These are phyloP conservation scores for Entomortierella lignicola DNA, from an alignment of 192 early-diverging fungal genomes.

Conservation along the genomic window DNA sequence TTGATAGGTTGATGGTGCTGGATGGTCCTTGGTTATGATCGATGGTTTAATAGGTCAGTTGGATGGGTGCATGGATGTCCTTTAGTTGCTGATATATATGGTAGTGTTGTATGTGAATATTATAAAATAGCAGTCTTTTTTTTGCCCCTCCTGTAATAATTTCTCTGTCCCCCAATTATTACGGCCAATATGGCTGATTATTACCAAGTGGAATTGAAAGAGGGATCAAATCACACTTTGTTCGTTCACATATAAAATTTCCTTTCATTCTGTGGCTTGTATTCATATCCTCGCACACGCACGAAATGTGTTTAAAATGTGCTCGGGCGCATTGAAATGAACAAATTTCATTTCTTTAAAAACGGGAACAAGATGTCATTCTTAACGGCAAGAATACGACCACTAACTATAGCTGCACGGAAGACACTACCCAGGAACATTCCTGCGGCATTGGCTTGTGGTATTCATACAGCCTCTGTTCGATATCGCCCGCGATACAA, in stretches of 20 bases:
- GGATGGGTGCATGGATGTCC: conserved; percentile 4
- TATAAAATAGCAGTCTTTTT: conserved; percentile 11
- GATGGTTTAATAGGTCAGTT: neutral
- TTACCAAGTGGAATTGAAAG: conserved; percentile 53
- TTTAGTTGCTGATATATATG: neutral
- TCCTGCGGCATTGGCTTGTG: conserved; percentile 14
- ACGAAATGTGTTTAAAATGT: no score
- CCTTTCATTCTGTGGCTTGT: conserved; percentile 13
- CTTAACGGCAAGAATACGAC: conserved; percentile 9
- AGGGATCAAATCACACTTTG: conserved; percentile 9
- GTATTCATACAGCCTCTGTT: conserved; percentile 6
- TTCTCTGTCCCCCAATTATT: neutral
- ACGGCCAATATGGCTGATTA: conserved; percentile 7
- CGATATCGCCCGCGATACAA: conserved; percentile 1
- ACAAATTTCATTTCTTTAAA: neutral
- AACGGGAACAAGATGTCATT: conserved; percentile 4
- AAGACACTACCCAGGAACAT: conserved; percentile 23
- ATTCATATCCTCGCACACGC: neutral
- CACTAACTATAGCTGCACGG: neutral
- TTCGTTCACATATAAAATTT: neutral
- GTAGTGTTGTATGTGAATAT: neutral
- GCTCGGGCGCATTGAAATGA: neutral
- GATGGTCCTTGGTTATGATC: conserved; percentile 2
- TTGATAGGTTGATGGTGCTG: neutral
- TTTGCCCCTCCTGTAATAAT: neutral